Evolutionary conservation across 23 red algal genomes (phyloP).

Genomic region (Gracilaria gracilis): DNA sequence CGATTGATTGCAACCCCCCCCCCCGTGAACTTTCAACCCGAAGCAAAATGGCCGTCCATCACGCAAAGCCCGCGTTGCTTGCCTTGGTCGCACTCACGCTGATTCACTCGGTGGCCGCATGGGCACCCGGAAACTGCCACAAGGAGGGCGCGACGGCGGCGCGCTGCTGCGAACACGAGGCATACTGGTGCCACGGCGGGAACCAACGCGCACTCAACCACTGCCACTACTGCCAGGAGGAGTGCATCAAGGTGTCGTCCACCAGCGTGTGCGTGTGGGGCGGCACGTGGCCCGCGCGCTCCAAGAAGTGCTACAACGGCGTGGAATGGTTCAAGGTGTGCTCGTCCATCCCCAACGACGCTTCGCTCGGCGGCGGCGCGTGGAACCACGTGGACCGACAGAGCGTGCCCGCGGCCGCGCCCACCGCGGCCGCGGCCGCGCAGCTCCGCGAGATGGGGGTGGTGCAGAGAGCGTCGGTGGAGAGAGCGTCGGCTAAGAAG

Average conservation of each 20-base stretch:
- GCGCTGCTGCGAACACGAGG: conserved; percentile 10
- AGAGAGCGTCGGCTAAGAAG: neutral
- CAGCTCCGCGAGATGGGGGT: neutral
- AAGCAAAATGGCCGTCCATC: too few species aligned
- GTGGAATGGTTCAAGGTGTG: conserved; percentile 13
- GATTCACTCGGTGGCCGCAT: too few species aligned
- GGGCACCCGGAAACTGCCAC: neutral
- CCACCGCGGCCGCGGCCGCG: neutral
- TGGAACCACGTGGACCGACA: neutral
- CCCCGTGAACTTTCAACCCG: too few species aligned
- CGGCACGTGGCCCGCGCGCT: neutral
- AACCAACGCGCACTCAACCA: neutral
- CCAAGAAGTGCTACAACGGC: neutral
- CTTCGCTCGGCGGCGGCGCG: neutral
- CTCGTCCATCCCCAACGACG: neutral
- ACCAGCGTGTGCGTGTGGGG: neutral
- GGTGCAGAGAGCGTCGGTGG: neutral
- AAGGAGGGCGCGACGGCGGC: neutral
- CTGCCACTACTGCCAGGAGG: conserved; percentile 10
- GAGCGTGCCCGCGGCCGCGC: neutral
- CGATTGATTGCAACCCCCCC: too few species aligned
- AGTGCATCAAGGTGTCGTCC: neutral
- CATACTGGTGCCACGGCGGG: conserved; percentile 6
- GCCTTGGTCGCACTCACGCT: too few species aligned
- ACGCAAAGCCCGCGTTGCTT: too few species aligned